Base-by-base conservation (phyloP, 805 yeast species). In the Metschnikowia reukaufii region DNA sequence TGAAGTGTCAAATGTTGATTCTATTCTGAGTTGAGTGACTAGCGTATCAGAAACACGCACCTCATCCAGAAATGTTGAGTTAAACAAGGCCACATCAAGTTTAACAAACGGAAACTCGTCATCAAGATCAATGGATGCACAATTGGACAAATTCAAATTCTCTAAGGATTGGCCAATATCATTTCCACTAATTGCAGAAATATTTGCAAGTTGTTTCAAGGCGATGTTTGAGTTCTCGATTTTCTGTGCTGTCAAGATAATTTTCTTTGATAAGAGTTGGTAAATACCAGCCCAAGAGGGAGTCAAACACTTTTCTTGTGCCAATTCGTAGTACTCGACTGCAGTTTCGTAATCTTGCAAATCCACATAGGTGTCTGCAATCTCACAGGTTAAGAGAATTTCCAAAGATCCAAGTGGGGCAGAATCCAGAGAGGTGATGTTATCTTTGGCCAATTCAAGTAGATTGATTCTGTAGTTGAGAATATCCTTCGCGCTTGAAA, bases 291-390 rank as follows among this genome's bases (percentile, higher is more conserved):
- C 29, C 49, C 41, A 42, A 7, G n/a, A 18, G 17, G 36, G 42
- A 7, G 31, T 15, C 23, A 21, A 23, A 10, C 31, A 35, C 36
- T 36, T 36, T 9, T 15, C 4, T 23, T 40, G 47, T 4, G 43
- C 45, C 23, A 19, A 15, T 23, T 39, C 43, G 48, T 59, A 65
- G 41, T 44, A 52, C 12, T 54, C 51, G 2, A 54, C 51, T 2
- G 72, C 67, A 10, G 45, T 47, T 10, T 44, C 49, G 9, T 42
- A 49, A 10, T 58, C 51, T 1, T 36, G 41, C 1, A 39, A 3
- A 5, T 21, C 38, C 31, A 57, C 71, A 50, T 72, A 68, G 44
- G 70, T 76, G 39, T 81, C 82, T 1, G 78, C 89, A 7, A 83
- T 59, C 51, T 76, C 72, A 63, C 73, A 78, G 54, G 73, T 69